Evolutionary conservation across 306 rosid species (phyloP).

Genomic region (Vicia villosa): DNA sequence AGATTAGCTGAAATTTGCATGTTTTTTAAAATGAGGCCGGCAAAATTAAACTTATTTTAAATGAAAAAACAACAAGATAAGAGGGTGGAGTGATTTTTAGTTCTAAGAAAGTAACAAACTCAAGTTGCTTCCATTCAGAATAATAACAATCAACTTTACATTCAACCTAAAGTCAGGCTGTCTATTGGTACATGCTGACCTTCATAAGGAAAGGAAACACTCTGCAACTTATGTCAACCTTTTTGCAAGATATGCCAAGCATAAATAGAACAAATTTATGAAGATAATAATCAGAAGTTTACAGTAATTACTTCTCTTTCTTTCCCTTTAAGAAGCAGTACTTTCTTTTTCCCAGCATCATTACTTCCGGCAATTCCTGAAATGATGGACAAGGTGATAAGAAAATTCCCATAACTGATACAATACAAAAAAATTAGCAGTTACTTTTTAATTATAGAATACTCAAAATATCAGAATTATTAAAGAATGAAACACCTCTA

Average conservation of each 20-base stretch:
- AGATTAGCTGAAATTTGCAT: constrained; percentile 15
- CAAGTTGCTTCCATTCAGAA: constrained; percentile 20
- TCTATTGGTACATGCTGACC: constrained; percentile 2
- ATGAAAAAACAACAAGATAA: neutral
- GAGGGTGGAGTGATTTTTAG: neutral
- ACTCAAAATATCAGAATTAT: neutral
- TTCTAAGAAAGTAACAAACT: constrained; percentile 23
- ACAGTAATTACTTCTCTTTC: constrained; percentile 57
- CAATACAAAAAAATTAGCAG: neutral
- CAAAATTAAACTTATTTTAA: neutral
- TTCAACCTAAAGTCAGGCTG: constrained; percentile 10
- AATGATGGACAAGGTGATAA: constrained; percentile 29
- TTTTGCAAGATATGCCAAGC: constrained; percentile 22
- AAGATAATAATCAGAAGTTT: constrained; percentile 34
- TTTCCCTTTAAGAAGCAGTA: constrained; percentile 62
- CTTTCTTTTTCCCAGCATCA: constrained; percentile 60
- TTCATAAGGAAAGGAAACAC: neutral
- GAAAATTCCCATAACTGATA: constrained; percentile 2
- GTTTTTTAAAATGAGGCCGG: neutral
- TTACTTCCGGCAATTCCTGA: constrained; percentile 48
- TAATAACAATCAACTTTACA: constrained; percentile 3
- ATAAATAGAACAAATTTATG: constrained; percentile 25
- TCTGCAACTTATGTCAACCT: constrained; percentile 22
- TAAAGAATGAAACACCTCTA: neutral
- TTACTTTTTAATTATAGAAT: neutral